Conservation (phyloP, 2,329 filamentous ascomycete species). For the Calonectria honghensis region DNA sequence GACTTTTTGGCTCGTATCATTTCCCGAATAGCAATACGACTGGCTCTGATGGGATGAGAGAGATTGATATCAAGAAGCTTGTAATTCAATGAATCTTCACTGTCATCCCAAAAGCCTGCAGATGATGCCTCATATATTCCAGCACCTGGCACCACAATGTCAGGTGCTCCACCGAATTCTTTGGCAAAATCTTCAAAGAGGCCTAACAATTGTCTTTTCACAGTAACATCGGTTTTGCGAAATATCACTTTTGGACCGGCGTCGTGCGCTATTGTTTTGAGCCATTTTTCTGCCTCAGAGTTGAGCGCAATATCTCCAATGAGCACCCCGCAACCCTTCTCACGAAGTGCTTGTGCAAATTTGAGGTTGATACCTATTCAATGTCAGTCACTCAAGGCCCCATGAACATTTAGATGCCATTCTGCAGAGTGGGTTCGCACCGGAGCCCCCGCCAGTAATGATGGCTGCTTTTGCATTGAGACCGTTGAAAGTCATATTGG, state of each 20-base stretch:
- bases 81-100: background rate
- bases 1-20: background rate
- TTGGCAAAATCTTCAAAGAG: background rate
- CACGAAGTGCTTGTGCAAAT: background rate
- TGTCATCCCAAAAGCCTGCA: background rate
- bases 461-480: background rate
- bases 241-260: background rate
- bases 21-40: background rate
- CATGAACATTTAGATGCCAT: background rate
- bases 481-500: background rate
- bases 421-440: background rate
- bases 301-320: background rate
- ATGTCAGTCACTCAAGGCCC: background rate
- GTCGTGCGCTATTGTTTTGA: background rate
- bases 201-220: background rate
- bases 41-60: background rate
- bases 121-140: background rate
- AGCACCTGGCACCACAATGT: slow-evolving; percentile 1
- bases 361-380: background rate
- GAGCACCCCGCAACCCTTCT: background rate
- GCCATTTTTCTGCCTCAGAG: background rate
- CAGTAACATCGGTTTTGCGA: background rate
- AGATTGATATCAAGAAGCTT: background rate
- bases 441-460: background rate
- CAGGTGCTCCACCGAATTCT: background rate